Evolutionary conservation across 2,329 filamentous ascomycete genomes (phyloP).

Genomic region (Niveomyces coronatus): DNA sequence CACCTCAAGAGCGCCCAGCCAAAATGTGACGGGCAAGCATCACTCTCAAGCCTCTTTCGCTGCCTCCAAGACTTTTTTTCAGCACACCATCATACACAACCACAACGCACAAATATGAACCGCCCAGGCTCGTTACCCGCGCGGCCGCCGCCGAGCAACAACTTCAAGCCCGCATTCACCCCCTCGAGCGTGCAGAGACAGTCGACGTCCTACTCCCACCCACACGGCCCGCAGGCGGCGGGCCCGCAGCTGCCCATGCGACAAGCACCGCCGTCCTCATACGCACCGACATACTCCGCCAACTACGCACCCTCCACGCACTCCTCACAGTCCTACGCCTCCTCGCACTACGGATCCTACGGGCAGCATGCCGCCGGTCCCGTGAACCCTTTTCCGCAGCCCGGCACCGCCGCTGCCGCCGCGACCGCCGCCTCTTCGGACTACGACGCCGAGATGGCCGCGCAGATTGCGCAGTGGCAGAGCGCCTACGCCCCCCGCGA

Average conservation of each 20-base stretch:
- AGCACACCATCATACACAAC: no score
- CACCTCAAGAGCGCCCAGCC: no score
- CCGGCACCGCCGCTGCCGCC: slow-evolving; percentile 31
- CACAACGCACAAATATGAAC: no score
- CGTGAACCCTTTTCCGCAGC: slow-evolving; percentile 75
- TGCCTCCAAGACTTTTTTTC: no score
- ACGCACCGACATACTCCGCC: slow-evolving; percentile 17
- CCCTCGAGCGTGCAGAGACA: slow-evolving; percentile 22
- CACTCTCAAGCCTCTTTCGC: no score
- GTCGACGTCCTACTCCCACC: slow-evolving; percentile 8
- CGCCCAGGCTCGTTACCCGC: slow-evolving; percentile 61
- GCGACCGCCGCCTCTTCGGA: slow-evolving; percentile 1
- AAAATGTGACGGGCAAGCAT: no score
- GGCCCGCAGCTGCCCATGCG: slow-evolving; percentile 14
- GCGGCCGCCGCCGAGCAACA: slow-evolving; percentile 52
- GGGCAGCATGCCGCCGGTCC: no score
- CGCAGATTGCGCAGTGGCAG: slow-evolving; percentile 91
- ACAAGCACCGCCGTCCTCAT: slow-evolving; percentile 26
- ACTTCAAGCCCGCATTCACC: slow-evolving; percentile 42
- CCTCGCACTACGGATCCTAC: no score
- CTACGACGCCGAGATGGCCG: slow-evolving; percentile 72
- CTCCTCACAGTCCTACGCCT: slow-evolving; percentile 21
- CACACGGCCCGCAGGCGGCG: slow-evolving; percentile 4
- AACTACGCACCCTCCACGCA: no score
- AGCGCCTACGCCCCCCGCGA: slow-evolving; percentile 61